Conservation (phyloP, 75 land plant genomes). For the Cupressus sempervirens region DNA sequence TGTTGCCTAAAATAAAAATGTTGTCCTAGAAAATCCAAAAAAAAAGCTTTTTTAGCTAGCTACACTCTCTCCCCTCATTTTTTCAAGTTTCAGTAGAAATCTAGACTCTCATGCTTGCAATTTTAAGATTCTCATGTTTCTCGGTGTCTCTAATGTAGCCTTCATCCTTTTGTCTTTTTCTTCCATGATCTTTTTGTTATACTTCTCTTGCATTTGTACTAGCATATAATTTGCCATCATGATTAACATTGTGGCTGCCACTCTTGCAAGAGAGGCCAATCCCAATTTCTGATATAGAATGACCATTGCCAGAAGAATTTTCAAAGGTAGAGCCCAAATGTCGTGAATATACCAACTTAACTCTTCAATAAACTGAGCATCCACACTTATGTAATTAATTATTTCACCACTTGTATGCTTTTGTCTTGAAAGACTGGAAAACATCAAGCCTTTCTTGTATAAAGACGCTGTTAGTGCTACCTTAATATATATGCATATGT, state of each 20-base stretch:
- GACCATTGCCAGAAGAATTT: constrained; percentile 55
- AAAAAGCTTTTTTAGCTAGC: constrained; percentile 11
- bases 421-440: constrained; percentile 27
- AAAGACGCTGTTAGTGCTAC: background rate
- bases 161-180: constrained; percentile 88
- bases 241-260: constrained; percentile 52
- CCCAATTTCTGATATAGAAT: constrained; percentile 56
- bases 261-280: constrained; percentile 50
- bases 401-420: constrained; percentile 8
- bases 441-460: constrained; percentile 25
- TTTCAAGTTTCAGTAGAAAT: constrained; percentile 51
- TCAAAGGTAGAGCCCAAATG: constrained; percentile 73
- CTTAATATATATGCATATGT: constrained; percentile 21
- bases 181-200: constrained; percentile 64
- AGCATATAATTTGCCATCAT: constrained; percentile 23
- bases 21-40: constrained; percentile 44
- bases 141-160: background rate
- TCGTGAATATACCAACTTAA: constrained; percentile 60
- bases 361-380: constrained; percentile 17
- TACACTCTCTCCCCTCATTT: constrained; percentile 43
- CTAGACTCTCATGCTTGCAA: constrained; percentile 80
- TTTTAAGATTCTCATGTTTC: constrained; percentile 72
- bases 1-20: constrained; percentile 76
- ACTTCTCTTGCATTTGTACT: constrained; percentile 36
- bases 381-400: too few relatives aligned